phyloP scores from a whole-genome alignment of 495 filamentous ascomycete genomes.

The Lentithecium fluviatile region DNA sequence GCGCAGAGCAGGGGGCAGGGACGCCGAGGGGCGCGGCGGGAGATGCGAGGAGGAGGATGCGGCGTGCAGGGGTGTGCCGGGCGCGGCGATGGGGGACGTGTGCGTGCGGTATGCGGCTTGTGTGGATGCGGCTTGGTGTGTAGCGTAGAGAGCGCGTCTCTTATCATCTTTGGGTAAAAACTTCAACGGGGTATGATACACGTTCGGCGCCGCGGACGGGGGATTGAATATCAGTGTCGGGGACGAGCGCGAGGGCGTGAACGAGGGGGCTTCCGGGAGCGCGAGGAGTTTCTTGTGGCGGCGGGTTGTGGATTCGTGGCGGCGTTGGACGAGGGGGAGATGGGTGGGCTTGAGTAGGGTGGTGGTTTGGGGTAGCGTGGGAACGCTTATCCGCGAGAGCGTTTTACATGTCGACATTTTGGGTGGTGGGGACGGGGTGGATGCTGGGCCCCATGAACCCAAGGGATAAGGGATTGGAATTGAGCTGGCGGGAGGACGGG shows the following conservation, averaged over 20 bases:
- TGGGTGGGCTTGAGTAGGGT: neutral
- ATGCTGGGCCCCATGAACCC: no score
- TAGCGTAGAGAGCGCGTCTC: constrained; percentile 57
- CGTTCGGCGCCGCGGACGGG: constrained; percentile 76
- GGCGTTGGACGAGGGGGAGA: constrained; percentile 34
- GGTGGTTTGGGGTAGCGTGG: no score
- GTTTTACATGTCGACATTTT: constrained; percentile 22
- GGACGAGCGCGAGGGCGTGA: constrained; percentile 49
- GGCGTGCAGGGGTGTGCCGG: constrained; percentile 31
- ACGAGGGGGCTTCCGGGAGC: constrained; percentile 71
- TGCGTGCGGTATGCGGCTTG: constrained; percentile 11
- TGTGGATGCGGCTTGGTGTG: constrained; percentile 32
- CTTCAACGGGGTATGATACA: constrained; percentile 82
- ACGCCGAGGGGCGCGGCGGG: constrained; percentile 9
- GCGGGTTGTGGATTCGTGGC: constrained; percentile 67
- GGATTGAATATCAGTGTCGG: constrained; percentile 82
- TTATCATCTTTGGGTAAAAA: constrained; percentile 83
- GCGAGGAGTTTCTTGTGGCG: constrained; percentile 71
- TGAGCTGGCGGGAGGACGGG: neutral
- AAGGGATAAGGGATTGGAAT: constrained; percentile 7
- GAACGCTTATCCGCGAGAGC: neutral
- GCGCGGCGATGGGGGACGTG: constrained; percentile 28
- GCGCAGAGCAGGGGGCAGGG: constrained; percentile 58
- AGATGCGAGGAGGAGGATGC: constrained; percentile 10
- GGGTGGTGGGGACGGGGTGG: no score